phyloP scores from a whole-genome alignment of 2,329 filamentous ascomycete species.

The Curvularia verruculosa region DNA sequence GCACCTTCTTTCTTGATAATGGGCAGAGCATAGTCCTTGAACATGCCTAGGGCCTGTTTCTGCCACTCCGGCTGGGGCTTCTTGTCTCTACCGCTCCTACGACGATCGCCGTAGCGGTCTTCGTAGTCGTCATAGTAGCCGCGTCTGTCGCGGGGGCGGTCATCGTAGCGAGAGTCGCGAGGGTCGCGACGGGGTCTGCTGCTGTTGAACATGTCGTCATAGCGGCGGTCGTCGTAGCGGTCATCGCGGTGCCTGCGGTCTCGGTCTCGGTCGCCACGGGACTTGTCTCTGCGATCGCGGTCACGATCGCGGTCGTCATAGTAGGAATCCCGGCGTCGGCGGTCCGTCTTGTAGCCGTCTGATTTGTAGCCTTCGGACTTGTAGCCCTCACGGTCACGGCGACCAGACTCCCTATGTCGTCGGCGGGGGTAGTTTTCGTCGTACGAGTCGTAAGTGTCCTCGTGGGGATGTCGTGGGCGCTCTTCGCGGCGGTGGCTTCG shows the following conservation, averaged over 20 bases:
- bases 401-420: constrained; percentile 17
- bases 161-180: constrained; percentile 24
- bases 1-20: constrained; percentile 43
- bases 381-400: constrained; percentile 33
- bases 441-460: constrained; percentile 36
- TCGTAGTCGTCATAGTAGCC: constrained; percentile 18
- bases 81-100: constrained; percentile 16
- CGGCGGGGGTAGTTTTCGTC: constrained; percentile 34
- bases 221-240: constrained; percentile 24
- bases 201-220: constrained; percentile 29
- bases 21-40: constrained; percentile 42
- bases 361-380: constrained; percentile 35
- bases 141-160: constrained; percentile 11
- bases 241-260: constrained; percentile 21
- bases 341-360: constrained; percentile 22
- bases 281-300: constrained; percentile 18
- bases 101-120: constrained; percentile 20
- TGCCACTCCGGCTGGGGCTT: constrained; percentile 35
- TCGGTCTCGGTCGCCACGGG: constrained; percentile 16
- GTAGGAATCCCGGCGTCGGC: constrained; percentile 7
- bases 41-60: constrained; percentile 40
- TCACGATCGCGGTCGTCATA: constrained; percentile 1
- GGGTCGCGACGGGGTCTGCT: constrained; percentile 12
- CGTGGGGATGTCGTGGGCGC: constrained; percentile 23
- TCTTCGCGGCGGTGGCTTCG: constrained; percentile 29